Evolutionary conservation across 345 rosid species (phyloP).

Genomic region (Eucalyptus polybractea): DNA sequence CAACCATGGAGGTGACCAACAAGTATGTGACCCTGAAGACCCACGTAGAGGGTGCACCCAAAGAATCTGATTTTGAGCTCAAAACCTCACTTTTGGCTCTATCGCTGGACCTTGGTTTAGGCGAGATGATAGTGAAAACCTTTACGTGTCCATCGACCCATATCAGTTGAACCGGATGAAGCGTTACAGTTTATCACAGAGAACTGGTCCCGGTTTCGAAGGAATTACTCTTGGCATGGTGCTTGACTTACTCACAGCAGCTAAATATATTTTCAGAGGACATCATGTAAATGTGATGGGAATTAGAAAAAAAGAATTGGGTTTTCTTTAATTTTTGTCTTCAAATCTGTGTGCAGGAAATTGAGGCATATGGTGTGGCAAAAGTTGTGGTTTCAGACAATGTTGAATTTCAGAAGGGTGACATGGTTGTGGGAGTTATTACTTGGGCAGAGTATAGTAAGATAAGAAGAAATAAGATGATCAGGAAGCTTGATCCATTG

Average conservation of each 20-base stretch:
- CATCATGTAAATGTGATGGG: not conserved
- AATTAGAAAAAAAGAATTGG: not conserved
- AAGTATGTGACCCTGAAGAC: no score
- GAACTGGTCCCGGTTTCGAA: not conserved
- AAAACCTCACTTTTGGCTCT: not conserved
- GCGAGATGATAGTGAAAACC: conserved; percentile 19
- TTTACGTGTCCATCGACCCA: conserved; percentile 36
- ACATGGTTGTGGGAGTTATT: conserved; percentile 25
- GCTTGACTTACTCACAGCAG: not conserved
- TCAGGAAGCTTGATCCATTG: conserved; percentile 36
- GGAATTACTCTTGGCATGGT: conserved; percentile 23
- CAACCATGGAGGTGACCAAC: no score
- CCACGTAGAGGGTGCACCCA: not conserved
- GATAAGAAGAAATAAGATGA: conserved; percentile 10
- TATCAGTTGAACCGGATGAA: conserved; percentile 41
- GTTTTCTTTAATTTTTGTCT: not conserved
- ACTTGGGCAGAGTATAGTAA: conserved; percentile 40
- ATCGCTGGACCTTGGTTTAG: conserved; percentile 4
- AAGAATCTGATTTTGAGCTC: conserved; percentile 25
- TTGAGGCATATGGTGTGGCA: conserved; percentile 35
- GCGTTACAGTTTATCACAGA: conserved; percentile 18
- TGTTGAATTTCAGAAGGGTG: conserved; percentile 30
- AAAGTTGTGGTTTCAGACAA: conserved; percentile 36
- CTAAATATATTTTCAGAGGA: not conserved
- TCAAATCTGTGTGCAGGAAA: not conserved